These are phyloP conservation scores for Stephania cephalantha DNA, from an alignment of 164 flowering plant species.

Conservation along the genomic window DNA sequence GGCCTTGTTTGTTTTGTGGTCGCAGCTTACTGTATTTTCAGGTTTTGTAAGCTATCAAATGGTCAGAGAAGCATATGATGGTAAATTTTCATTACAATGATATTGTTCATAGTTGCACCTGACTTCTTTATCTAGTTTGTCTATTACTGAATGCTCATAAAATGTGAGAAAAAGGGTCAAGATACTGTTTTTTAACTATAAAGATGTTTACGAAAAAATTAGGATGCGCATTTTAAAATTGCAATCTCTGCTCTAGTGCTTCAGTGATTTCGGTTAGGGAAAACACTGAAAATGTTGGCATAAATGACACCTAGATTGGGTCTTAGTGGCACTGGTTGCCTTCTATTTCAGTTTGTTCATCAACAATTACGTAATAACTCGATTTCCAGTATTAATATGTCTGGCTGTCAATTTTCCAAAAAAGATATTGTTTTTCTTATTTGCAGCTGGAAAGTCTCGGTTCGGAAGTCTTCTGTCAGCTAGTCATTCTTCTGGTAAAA, in stretches of 20 bases:
- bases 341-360: background rate
- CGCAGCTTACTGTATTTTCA: conserved; percentile 95
- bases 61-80: conserved; percentile 99
- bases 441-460: conserved; percentile 76
- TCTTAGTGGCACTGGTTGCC: background rate
- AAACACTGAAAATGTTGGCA: no score
- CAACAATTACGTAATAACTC: background rate
- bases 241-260: no score
- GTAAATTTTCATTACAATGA: conserved; percentile 28
- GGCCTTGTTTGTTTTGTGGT: conserved; percentile 16
- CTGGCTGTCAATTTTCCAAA: background rate
- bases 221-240: no score
- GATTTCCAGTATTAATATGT: background rate
- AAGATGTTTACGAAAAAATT: no score
- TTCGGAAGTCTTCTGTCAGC: conserved; percentile 82
- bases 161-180: no score
- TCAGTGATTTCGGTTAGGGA: no score
- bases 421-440: conserved; percentile 12
- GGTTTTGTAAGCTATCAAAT: conserved; percentile 98
- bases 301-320: no score
- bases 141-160: no score
- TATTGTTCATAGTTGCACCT: background rate
- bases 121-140: conserved; percentile 3
- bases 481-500: conserved; percentile 54
- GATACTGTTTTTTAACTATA: no score